Base-by-base conservation (phyloP, 495 filamentous ascomycete species). In the Neurospora cerealis region DNA sequence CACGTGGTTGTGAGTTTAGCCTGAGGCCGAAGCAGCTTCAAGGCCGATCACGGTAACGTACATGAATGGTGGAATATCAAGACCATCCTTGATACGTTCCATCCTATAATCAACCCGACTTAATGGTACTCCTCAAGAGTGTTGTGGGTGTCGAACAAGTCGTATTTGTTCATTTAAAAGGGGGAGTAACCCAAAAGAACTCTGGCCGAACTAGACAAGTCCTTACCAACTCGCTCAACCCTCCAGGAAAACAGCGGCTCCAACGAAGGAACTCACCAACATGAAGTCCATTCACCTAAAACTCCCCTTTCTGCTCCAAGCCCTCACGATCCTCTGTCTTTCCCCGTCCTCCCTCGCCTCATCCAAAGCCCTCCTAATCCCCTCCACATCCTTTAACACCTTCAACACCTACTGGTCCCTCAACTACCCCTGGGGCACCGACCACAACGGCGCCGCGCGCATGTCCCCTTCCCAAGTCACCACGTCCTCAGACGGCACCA, bases 401-500 rank as follows among this genome's bases (percentile, higher is more conserved):
- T 86, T 90, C 60, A 84, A 87, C 42, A 76, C 83, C 9, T 85
- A 86, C 76, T 89, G 88, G 81, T 77, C 74, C 75, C 87, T 88
- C 81, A 83, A 87, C 79, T 89, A 86, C 75, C 82, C 85, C 78
- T 83, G 76, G 78, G 78, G 79, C 38, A 81, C 74, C 39, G 83
- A 85, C 74, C 86, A 87, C 79, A 90, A 89, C 77, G 88, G 88
- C 39, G 86, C 83, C 0, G 88, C 88, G 4, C 86, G 87, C 54
- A 90, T 89, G 88, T 79, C 85, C 76, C 78, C 79, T 24, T 62
- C 70, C 10, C 83, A 85, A 38, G 80, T 85, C 39, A 38, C 73
- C 15, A 78, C 85, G 37, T 75, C 80, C 3, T 15, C 21, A 7
- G 48, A 60, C 5, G 70, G 79, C 70, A 82, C 81, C 21, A 78